phyloP scores from a whole-genome alignment of 1,284 basidiomycete genomes.

The Sanguinoderma infundibulare region DNA sequence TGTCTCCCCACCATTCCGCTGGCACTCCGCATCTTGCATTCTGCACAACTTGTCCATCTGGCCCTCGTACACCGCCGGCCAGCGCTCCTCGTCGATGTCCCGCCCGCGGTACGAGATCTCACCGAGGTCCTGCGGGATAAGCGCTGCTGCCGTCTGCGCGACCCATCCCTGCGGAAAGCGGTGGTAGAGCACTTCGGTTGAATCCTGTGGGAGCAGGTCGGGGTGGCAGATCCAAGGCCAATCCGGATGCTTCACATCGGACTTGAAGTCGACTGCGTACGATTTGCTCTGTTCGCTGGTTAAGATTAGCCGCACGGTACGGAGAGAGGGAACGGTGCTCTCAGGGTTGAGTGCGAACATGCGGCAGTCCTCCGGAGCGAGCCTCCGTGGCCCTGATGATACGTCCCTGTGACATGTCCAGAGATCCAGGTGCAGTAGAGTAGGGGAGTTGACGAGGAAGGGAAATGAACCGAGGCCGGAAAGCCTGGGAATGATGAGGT shows the following conservation, averaged over 20 bases:
- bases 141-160: background rate
- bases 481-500: background rate
- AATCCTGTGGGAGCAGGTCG: background rate
- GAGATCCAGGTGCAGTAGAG: background rate
- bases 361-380: background rate
- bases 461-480: too few species aligned
- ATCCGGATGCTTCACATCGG: background rate
- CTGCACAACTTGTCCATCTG: background rate
- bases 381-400: background rate
- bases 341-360: background rate
- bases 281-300: background rate
- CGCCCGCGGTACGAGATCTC: background rate
- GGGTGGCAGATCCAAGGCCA: slow-evolving; percentile 4
- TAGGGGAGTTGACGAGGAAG: background rate
- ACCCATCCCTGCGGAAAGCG: background rate
- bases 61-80: background rate
- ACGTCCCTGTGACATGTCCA: too few species aligned
- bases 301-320: background rate
- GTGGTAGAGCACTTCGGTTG: background rate
- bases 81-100: background rate
- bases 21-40: background rate
- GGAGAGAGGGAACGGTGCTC: background rate
- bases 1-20: too few species aligned
- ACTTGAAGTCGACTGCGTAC: too few species aligned
- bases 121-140: background rate